These are phyloP conservation scores for Candida hungchunana DNA, from an alignment of 805 yeast genomes.

Conservation along the genomic window DNA sequence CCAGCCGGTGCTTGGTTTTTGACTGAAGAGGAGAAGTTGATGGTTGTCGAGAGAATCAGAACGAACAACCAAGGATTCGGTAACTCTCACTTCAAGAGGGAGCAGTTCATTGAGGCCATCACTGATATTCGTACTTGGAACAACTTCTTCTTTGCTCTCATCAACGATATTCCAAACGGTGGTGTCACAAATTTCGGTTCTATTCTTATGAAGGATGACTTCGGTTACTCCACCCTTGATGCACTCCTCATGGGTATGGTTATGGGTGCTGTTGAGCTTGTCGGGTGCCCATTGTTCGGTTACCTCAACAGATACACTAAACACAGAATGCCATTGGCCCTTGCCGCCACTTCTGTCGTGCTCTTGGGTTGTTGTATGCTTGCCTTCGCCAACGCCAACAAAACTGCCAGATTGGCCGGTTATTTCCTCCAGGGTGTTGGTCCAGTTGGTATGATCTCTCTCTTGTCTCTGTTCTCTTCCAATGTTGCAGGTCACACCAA, in stretches of 20 bases:
- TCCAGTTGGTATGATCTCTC: conserved; percentile 11
- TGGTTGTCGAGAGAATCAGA: conserved; percentile 50
- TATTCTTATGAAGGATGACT: conserved; percentile 12
- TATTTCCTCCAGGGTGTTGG: conserved; percentile 20
- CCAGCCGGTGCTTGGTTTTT: conserved; percentile 48
- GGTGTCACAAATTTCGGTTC: conserved; percentile 31
- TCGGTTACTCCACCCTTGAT: conserved; percentile 31
- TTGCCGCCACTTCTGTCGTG: conserved; percentile 1
- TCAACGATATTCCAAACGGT: conserved; percentile 48
- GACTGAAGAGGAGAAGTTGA: conserved; percentile 40
- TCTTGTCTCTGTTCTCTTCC: conserved; percentile 20
- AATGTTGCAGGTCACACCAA: conserved; percentile 19
- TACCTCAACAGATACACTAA: not conserved
- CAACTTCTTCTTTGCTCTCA: conserved; percentile 35
- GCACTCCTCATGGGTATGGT: conserved; percentile 33
- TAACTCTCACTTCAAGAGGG: conserved; percentile 46
- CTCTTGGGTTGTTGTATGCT: conserved; percentile 25
- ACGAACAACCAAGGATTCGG: conserved; percentile 56
- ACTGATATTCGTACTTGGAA: conserved; percentile 47
- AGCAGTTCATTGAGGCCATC: conserved; percentile 49
- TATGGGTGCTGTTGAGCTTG: conserved; percentile 12
- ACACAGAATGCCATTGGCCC: conserved; percentile 10
- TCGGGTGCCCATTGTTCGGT: conserved; percentile 12
- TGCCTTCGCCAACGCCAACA: conserved; percentile 30
- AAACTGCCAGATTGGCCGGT: conserved; percentile 30